Percentiles rank a stretch among this genome's conserved stretches.
Conservation (phyloP, 768 basidiomycete species). For the Cystobasidium onofrii region DNA sequence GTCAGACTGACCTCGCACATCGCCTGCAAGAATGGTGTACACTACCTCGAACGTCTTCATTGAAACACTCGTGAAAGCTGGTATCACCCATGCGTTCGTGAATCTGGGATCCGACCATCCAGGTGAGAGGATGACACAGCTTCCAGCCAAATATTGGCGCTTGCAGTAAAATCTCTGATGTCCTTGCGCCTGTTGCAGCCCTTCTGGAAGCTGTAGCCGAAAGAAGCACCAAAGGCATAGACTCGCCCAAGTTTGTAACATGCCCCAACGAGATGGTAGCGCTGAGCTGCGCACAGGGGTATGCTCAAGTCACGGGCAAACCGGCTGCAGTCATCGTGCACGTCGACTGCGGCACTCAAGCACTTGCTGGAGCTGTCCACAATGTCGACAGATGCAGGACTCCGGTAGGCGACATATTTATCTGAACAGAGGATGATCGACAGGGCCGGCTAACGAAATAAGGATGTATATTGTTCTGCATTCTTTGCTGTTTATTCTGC, state of each 20-base stretch:
- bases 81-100: constrained; percentile 62
- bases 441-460: neutral
- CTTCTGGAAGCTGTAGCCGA: constrained; percentile 62
- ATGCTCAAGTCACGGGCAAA: constrained; percentile 58
- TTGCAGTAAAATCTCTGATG: no score
- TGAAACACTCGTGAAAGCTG: constrained; percentile 53
- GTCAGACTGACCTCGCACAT: neutral
- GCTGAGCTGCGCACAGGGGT: constrained; percentile 63
- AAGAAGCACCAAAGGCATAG: constrained; percentile 49
- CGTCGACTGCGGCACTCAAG: constrained; percentile 32
- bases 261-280: constrained; percentile 73
- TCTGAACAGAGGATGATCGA: neutral
- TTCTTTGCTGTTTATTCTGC: neutral
- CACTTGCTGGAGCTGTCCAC: constrained; percentile 52
- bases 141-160: no score
- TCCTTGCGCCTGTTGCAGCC: constrained; percentile 42
- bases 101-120: constrained; percentile 75
- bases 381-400: constrained; percentile 59
- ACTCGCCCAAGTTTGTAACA: constrained; percentile 55
- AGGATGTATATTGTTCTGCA: neutral
- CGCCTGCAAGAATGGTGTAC: constrained; percentile 44
- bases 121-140: constrained; percentile 1
- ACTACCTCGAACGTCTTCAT: constrained; percentile 61
- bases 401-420: constrained; percentile 45
- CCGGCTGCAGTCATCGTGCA: constrained; percentile 68